These are phyloP conservation scores for Solanum chiquidenum DNA, from an alignment of 257 asterid species.

Conservation along the genomic window DNA sequence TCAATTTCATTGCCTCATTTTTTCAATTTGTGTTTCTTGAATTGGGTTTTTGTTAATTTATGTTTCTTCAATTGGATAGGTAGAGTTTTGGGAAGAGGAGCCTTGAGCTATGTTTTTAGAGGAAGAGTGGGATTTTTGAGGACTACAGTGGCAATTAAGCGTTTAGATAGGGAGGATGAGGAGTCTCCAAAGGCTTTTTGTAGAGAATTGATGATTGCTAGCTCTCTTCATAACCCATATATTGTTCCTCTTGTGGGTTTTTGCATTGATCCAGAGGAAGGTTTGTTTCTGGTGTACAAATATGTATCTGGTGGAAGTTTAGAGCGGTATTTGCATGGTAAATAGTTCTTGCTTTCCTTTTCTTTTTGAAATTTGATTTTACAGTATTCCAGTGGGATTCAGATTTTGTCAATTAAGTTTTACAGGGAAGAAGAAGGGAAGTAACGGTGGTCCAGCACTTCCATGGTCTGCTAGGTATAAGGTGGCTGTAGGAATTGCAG, in stretches of 20 bases:
- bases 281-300: slow-evolving; percentile 76
- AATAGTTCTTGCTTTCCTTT: background rate
- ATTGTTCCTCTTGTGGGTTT: slow-evolving; percentile 84
- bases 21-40: background rate
- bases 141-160: slow-evolving; percentile 66
- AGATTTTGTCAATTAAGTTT: slow-evolving; percentile 3
- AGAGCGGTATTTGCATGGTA: slow-evolving; percentile 74
- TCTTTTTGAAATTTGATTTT: background rate
- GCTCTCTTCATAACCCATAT: slow-evolving; percentile 58
- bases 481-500: slow-evolving; percentile 69
- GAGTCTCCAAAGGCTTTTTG: slow-evolving; percentile 87
- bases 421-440: slow-evolving; percentile 60
- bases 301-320: slow-evolving; percentile 93
- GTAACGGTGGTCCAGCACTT: slow-evolving; percentile 42
- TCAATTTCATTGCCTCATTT: background rate
- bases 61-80: slow-evolving; percentile 34
- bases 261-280: slow-evolving; percentile 76
- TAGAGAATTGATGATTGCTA: slow-evolving; percentile 89
- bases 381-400: background rate
- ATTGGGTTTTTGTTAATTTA: background rate
- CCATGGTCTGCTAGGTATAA: slow-evolving; percentile 63
- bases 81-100: slow-evolving; percentile 96
- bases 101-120: slow-evolving; percentile 81
- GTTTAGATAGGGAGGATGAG: slow-evolving; percentile 65
- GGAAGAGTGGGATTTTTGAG: slow-evolving; percentile 69